A percentile compares a stretch with the other conserved stretches of the same genome.
phyloP scores from a whole-genome alignment of 78 protist species.

The Dictyostelium capitatum region DNA sequence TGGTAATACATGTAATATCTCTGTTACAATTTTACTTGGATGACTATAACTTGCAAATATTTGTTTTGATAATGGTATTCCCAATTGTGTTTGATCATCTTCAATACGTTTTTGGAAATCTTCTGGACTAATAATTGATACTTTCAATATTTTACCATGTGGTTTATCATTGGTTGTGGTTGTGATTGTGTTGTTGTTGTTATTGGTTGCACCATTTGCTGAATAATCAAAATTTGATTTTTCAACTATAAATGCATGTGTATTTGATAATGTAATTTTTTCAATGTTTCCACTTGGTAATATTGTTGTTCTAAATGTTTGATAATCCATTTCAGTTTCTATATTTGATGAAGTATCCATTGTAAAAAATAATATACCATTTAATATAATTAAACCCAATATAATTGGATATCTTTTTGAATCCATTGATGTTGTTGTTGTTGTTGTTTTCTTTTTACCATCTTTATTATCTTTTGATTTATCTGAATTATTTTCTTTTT shows the following conservation, averaged over 20 bases:
- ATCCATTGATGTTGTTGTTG: background rate
- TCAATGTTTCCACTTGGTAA: constrained; percentile 41
- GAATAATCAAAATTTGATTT: background rate
- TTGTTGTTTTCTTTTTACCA: background rate
- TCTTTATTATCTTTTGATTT: constrained; percentile 13
- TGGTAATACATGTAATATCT: constrained; percentile 3
- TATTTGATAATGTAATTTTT: background rate
- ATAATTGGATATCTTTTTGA: background rate
- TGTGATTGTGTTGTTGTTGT: too few relatives aligned
- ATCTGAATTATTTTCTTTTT: background rate
- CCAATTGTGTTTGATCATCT: constrained; percentile 53
- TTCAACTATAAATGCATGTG: constrained; percentile 27
- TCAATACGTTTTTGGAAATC: constrained; percentile 62
- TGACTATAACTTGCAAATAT: constrained; percentile 30
- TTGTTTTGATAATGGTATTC: constrained; percentile 43
- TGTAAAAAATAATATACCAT: background rate
- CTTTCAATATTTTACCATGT: background rate
- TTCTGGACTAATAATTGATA: constrained; percentile 34
- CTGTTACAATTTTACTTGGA: constrained; percentile 2
- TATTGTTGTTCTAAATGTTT: constrained; percentile 40
- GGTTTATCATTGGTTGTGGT: too few relatives aligned
- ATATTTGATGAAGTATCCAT: background rate
- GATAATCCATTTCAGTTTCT: constrained; percentile 40
- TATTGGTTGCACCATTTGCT: too few relatives aligned
- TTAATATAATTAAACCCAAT: background rate